Evolutionary conservation across 345 rosid genomes (phyloP).

Genomic region (Triadica sebifera): DNA sequence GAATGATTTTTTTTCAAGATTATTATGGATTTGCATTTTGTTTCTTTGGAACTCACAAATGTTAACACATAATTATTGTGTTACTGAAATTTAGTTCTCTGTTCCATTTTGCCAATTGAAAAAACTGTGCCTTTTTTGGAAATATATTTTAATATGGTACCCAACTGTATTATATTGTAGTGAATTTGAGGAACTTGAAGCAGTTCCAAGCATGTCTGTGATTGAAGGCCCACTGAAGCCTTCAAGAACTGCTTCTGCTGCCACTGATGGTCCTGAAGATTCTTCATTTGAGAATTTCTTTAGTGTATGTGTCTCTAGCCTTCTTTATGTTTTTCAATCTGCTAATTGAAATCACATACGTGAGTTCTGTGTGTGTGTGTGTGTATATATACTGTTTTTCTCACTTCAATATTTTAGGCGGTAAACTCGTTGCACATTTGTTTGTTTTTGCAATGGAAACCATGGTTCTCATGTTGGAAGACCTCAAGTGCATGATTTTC

Average conservation of each 20-base stretch:
- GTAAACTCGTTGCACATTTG: neutral
- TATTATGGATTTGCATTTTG: neutral
- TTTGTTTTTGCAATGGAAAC: neutral
- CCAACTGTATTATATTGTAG: conserved; percentile 25
- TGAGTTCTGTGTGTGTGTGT: too few relatives aligned
- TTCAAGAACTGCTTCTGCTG: conserved; percentile 37
- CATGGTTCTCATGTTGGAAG: neutral
- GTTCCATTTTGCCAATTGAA: conserved; percentile 9
- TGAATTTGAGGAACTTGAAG: too few relatives aligned
- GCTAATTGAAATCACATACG: neutral
- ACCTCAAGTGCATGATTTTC: neutral
- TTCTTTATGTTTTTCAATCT: neutral
- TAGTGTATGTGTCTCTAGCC: conserved; percentile 37
- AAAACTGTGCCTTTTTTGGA: neutral
- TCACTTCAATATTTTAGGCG: neutral
- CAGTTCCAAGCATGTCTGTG: conserved; percentile 49
- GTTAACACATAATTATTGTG: neutral
- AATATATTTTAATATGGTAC: neutral
- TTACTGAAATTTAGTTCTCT: neutral
- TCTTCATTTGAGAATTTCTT: conserved; percentile 57
- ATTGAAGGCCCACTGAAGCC: conserved; percentile 66
- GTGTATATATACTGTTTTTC: too few relatives aligned
- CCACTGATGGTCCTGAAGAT: conserved; percentile 47
- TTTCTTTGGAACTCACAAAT: conserved; percentile 1
- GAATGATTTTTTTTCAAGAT: neutral